Percentiles rank a stretch among this genome's conserved stretches.
phyloP scores from a whole-genome alignment of 805 yeast genomes.

The Suhomyces emberorum region DNA sequence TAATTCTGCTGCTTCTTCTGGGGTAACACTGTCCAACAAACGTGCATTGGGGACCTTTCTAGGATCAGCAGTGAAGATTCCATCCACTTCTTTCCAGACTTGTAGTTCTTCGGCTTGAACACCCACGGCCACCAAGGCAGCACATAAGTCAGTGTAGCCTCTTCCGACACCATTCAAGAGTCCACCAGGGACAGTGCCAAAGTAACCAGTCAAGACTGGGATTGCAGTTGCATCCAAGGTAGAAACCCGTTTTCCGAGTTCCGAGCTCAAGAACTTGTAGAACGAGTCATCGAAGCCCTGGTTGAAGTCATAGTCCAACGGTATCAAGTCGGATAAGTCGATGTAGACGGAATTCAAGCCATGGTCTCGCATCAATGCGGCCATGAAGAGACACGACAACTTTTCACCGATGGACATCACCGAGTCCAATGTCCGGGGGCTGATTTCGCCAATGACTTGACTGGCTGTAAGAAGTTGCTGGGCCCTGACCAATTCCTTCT shows the following conservation, averaged over 20 bases:
- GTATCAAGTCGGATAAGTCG: slow-evolving; percentile 72
- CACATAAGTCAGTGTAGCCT: slow-evolving; percentile 97
- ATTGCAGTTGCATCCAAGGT: slow-evolving; percentile 47
- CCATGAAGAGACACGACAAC: slow-evolving; percentile 84
- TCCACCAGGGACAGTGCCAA: slow-evolving; percentile 96
- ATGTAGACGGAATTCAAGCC: slow-evolving; percentile 78
- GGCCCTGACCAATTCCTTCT: slow-evolving; percentile 63
- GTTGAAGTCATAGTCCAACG: slow-evolving; percentile 53
- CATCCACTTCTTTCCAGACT: slow-evolving; percentile 99
- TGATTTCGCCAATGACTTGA: slow-evolving; percentile 86
- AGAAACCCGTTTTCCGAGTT: slow-evolving; percentile 49
- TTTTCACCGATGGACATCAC: slow-evolving; percentile 95
- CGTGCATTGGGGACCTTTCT: slow-evolving; percentile 90
- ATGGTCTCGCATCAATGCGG: slow-evolving; percentile 76
- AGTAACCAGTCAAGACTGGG: slow-evolving; percentile 95
- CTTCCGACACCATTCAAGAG: slow-evolving; percentile 89
- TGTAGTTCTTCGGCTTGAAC: slow-evolving; percentile 89
- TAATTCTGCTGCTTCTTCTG: slow-evolving; percentile 97
- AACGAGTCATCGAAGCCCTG: slow-evolving; percentile 65
- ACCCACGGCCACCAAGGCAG: slow-evolving; percentile 94
- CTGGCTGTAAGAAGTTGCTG: slow-evolving; percentile 78
- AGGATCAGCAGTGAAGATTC: slow-evolving; percentile 98
- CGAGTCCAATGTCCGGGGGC: slow-evolving; percentile 81
- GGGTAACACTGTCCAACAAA: slow-evolving; percentile 82
- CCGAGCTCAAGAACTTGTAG: slow-evolving; percentile 52